Conservation (phyloP, 176 grass and related monocot species). For the Olyra latifolia region DNA sequence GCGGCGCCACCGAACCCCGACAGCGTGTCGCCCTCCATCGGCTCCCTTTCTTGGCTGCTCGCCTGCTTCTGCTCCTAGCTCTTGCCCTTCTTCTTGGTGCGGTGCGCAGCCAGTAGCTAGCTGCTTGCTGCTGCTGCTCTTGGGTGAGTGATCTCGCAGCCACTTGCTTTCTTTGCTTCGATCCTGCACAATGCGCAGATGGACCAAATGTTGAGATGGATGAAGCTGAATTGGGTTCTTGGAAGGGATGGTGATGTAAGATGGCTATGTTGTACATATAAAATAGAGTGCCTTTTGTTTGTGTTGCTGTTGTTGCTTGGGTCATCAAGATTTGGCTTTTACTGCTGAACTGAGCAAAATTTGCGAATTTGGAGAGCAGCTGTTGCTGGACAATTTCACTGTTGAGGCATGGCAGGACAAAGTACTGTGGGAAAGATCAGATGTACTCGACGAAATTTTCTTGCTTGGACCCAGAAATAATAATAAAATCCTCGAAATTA, state of each 20-base stretch:
- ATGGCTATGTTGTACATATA: background rate
- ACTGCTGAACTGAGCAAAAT: background rate
- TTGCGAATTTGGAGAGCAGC: background rate
- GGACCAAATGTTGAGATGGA: slow-evolving; percentile 13
- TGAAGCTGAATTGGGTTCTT: background rate
- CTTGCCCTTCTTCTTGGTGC: background rate
- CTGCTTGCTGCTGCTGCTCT: background rate
- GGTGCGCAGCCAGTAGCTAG: background rate
- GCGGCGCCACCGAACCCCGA: slow-evolving; percentile 27
- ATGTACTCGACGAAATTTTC: slow-evolving; percentile 55
- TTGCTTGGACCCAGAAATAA: slow-evolving; percentile 26
- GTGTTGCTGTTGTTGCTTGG: background rate
- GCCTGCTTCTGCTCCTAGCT: background rate
- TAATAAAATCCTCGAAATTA: background rate
- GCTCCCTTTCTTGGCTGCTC: background rate
- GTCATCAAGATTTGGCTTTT: slow-evolving; percentile 4
- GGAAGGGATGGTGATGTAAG: background rate
- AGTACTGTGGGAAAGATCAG: slow-evolving; percentile 30
- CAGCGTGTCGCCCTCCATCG: slow-evolving; percentile 44
- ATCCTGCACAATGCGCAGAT: slow-evolving; percentile 14
- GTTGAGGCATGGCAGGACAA: slow-evolving; percentile 27
- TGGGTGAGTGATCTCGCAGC: background rate
- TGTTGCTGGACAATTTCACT: slow-evolving; percentile 17
- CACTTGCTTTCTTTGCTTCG: background rate
- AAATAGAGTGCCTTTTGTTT: background rate